Evolutionary conservation across 176 grass and related monocot species (phyloP).

Genomic region (Zoysia japonica): DNA sequence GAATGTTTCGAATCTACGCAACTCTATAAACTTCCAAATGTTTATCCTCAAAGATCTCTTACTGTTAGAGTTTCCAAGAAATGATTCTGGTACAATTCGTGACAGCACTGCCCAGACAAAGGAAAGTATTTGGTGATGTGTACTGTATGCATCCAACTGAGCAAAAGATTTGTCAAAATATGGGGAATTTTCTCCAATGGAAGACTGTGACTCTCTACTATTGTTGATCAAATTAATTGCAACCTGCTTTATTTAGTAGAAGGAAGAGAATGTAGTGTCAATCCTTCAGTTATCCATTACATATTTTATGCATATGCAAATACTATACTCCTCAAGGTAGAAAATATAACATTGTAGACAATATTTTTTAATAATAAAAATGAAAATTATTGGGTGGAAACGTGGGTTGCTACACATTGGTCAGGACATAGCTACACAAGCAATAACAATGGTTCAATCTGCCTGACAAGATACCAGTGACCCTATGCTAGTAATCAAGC

Average conservation of each 20-base stretch:
- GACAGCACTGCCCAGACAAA: slow-evolving; percentile 77
- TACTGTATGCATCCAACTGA: slow-evolving; percentile 61
- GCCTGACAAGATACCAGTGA: too few relatives aligned
- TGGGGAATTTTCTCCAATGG: slow-evolving; percentile 22
- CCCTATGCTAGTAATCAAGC: too few relatives aligned
- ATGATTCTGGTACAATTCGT: slow-evolving; percentile 64
- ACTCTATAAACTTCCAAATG: slow-evolving; percentile 79
- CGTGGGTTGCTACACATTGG: too few relatives aligned
- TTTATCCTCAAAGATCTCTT: slow-evolving; percentile 74
- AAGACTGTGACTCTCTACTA: neutral
- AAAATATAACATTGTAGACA: neutral
- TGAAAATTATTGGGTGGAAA: too few relatives aligned
- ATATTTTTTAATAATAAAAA: too few relatives aligned
- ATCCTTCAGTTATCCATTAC: slow-evolving; percentile 29
- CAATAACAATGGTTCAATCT: too few relatives aligned
- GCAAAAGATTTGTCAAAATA: slow-evolving; percentile 33
- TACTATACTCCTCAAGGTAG: neutral
- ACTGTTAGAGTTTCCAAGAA: slow-evolving; percentile 65
- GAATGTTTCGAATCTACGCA: slow-evolving; percentile 63
- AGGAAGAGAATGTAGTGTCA: slow-evolving; percentile 5
- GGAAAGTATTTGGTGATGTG: slow-evolving; percentile 70
- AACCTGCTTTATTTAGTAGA: slow-evolving; percentile 29
- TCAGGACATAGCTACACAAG: too few relatives aligned
- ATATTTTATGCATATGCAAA: slow-evolving; percentile 15
- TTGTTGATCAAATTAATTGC: neutral